Base-by-base conservation (phyloP, 2,329 filamentous ascomycete genomes). In the Beauveria pseudobassiana region DNA sequence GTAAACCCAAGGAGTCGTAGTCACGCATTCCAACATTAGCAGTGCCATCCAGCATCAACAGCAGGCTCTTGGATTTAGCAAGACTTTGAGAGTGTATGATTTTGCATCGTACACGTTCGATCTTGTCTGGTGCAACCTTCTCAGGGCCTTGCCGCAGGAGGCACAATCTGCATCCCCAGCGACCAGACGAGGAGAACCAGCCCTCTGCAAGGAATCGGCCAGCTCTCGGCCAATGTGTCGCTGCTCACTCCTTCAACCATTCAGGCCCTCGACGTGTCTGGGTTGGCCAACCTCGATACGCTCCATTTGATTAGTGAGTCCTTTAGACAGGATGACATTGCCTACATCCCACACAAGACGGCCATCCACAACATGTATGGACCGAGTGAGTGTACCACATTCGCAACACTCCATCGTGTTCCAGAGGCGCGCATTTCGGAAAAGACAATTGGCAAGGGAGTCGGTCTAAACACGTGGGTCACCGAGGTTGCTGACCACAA, bases 1-100 rank as follows among this genome's bases (percentile, higher is more conserved):
- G 67, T 2, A 63, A 64, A 7, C 65, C 69, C 6, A 71, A 71
- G 42, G 69, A n/a, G 66, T 66, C 2, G 59, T 67, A 3, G 61
- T 66, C 45, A 63, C 59, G 18, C 69, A 68, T 20, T 16, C 57
- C 5, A 60, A 65, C 50, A 64, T 65, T 20, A 61, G 61, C 45
- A 65, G 53, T 43, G 61, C 66, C 20, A 62, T 64, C 57, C 48
- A 38, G 18, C 66, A 61, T 30, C 69, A 62, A 43, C 50, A 64
- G 5, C 62, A 65, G 18, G 49, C 59, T 2, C 53, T 67, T 14
- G 63, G 66, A 6, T 66, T 68, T 53, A 63, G 24, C 8, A 28
- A 34, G 9, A 45, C 60, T 14, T 60, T 66, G 4, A 58, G 68
- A 7, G 65, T 68, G 2, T 66, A 57, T 20, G 54, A 57, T 16